Percentiles rank a stretch among this genome's conserved stretches.
Conservation (phyloP, 2,329 filamentous ascomycete genomes). For the Chrysoporthe austroafricana region DNA sequence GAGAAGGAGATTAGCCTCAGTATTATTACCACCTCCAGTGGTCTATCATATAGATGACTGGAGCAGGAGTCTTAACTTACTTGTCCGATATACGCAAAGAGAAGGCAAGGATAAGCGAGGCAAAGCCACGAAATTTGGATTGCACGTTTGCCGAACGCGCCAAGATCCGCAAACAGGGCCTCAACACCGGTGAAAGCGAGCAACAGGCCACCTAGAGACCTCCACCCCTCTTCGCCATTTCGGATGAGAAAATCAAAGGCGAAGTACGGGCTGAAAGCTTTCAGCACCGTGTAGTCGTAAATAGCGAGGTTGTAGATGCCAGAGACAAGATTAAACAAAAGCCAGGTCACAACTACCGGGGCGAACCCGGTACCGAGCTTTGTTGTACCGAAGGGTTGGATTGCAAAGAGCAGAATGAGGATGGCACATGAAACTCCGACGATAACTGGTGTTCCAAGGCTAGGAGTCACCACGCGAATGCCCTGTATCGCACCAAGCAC, state of each 20-base stretch:
- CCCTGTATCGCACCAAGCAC: slow-evolving; percentile 72
- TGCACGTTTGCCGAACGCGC: slow-evolving; percentile 71
- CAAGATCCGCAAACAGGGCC: slow-evolving; percentile 77
- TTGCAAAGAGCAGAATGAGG: slow-evolving; percentile 62
- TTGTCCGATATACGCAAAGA: slow-evolving; percentile 66
- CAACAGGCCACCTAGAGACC: slow-evolving; percentile 69
- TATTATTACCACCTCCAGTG: too few relatives aligned
- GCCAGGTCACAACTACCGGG: slow-evolving; percentile 69
- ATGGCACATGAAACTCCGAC: slow-evolving; percentile 68
- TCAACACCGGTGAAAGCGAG: slow-evolving; percentile 80
- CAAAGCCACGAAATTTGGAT: slow-evolving; percentile 75
- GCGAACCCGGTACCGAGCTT: slow-evolving; percentile 65
- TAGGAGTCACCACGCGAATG: slow-evolving; percentile 58
- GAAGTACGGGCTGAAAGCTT: slow-evolving; percentile 62
- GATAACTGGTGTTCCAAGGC: slow-evolving; percentile 60
- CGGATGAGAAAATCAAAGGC: slow-evolving; percentile 64
- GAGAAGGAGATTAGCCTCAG: neutral
- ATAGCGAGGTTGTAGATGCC: slow-evolving; percentile 65
- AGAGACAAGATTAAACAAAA: slow-evolving; percentile 64
- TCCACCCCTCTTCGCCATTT: slow-evolving; percentile 65
- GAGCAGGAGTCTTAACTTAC: neutral
- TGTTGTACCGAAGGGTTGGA: slow-evolving; percentile 68
- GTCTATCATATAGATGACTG: too few relatives aligned
- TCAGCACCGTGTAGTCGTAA: slow-evolving; percentile 57
- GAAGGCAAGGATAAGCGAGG: slow-evolving; percentile 68